These are phyloP conservation scores for Amanita inopinata DNA, from an alignment of 768 basidiomycete species.

Conservation along the genomic window DNA sequence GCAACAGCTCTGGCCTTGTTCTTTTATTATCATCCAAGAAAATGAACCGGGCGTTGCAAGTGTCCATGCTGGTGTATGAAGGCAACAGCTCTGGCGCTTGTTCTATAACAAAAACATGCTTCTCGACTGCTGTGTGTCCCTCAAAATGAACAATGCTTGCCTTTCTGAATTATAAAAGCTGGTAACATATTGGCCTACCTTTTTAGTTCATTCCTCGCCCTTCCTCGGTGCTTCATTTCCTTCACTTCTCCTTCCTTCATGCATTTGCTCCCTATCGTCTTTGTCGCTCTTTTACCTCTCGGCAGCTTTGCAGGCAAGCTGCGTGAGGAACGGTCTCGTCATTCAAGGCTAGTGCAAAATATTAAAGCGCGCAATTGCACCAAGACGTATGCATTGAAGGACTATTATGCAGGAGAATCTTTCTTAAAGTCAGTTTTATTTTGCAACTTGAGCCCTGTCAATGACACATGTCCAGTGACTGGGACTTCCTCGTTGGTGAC, in stretches of 20 bases:
- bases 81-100: no score
- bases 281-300: slow-evolving; percentile 9
- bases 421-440: slow-evolving; percentile 46
- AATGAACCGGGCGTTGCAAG: no score
- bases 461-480: slow-evolving; percentile 31
- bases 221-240: slow-evolving; percentile 1
- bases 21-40: no score
- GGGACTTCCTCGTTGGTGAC: slow-evolving; percentile 50
- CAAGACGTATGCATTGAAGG: slow-evolving; percentile 20
- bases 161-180: background rate
- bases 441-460: background rate
- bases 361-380: slow-evolving; percentile 15
- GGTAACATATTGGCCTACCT: slow-evolving; percentile 9
- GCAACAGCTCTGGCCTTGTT: no score
- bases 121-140: no score
- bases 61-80: no score
- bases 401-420: slow-evolving; percentile 35
- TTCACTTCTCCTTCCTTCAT: slow-evolving; percentile 9
- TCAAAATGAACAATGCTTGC: no score
- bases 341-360: slow-evolving; percentile 15
- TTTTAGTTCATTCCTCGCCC: no score
- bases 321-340: slow-evolving; percentile 14
- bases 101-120: no score
- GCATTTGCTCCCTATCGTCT: background rate
- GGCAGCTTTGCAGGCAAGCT: slow-evolving; percentile 24